A percentile compares a stretch with the other conserved stretches of the same genome.
Conservation (phyloP, 2,329 filamentous ascomycete species). For the Aspergillus glaucus region DNA sequence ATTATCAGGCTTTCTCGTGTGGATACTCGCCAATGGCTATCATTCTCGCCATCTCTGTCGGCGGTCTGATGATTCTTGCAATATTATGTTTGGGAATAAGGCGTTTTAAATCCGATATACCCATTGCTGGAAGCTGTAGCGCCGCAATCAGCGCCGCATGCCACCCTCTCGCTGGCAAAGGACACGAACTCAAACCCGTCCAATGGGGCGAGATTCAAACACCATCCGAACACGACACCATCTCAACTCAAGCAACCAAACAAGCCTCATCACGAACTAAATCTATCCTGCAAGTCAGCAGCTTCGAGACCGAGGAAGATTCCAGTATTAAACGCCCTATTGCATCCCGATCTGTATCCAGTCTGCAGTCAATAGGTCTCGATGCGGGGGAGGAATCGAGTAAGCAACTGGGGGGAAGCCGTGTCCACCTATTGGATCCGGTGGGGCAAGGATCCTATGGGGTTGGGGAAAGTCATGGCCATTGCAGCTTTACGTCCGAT, state of each 20-base stretch:
- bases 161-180: slow-evolving; percentile 3
- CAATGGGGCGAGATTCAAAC: slow-evolving; percentile 8
- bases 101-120: not conserved
- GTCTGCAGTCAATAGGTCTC: not conserved
- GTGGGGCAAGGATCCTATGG: not conserved
- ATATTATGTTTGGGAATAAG: not conserved
- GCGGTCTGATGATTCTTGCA: not conserved
- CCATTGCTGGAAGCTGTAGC: slow-evolving; percentile 4
- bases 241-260: no score
- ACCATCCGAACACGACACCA: no score
- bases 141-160: slow-evolving; percentile 7
- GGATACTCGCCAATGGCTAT: not conserved
- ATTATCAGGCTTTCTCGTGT: not conserved
- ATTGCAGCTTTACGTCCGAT: not conserved
- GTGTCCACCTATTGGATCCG: not conserved
- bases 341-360: not conserved
- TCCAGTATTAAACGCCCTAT: no score
- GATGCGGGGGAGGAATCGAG: not conserved
- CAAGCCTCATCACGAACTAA: no score
- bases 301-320: no score
- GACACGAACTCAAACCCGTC: not conserved
- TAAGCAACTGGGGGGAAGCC: not conserved
- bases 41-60: not conserved
- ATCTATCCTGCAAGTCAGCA: no score
- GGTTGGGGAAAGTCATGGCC: not conserved